A percentile compares a stretch with the other conserved stretches of the same genome.
Conservation (phyloP, 202 grass and related monocot genomes). For the Sporobolus alterniflorus region DNA sequence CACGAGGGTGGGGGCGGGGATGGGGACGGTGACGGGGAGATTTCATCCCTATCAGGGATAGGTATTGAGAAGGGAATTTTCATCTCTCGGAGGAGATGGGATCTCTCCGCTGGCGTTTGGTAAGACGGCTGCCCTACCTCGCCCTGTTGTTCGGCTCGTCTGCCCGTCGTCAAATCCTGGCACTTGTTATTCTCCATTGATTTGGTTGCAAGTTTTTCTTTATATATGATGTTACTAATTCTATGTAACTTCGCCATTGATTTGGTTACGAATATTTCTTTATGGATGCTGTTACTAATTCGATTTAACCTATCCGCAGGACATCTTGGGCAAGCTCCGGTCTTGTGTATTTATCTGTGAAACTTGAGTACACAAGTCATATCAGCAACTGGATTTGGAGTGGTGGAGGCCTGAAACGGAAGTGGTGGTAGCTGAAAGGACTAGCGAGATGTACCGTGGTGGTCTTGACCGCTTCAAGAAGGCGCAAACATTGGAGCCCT, state of each 20-base stretch:
- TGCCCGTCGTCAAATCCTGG: background rate
- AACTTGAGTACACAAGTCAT: background rate
- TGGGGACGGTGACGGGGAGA: background rate
- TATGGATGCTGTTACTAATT: background rate
- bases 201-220: background rate
- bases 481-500: slow-evolving; percentile 85
- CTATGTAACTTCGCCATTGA: background rate
- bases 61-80: background rate
- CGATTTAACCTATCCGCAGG: background rate
- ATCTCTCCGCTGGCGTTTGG: background rate
- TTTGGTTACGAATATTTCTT: background rate
- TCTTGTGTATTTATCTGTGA: background rate
- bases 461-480: slow-evolving; percentile 98
- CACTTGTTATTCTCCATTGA: background rate
- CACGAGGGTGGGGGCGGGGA: background rate
- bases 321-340: background rate
- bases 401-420: background rate
- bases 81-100: background rate
- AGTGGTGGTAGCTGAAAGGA: background rate
- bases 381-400: slow-evolving; percentile 7
- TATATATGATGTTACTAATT: background rate
- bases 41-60: background rate
- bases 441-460: slow-evolving; percentile 68
- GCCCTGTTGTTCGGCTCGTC: too few relatives aligned
- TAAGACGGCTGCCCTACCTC: background rate